phyloP scores from a whole-genome alignment of 257 asterid species.

The Leptodermis oblonga region DNA sequence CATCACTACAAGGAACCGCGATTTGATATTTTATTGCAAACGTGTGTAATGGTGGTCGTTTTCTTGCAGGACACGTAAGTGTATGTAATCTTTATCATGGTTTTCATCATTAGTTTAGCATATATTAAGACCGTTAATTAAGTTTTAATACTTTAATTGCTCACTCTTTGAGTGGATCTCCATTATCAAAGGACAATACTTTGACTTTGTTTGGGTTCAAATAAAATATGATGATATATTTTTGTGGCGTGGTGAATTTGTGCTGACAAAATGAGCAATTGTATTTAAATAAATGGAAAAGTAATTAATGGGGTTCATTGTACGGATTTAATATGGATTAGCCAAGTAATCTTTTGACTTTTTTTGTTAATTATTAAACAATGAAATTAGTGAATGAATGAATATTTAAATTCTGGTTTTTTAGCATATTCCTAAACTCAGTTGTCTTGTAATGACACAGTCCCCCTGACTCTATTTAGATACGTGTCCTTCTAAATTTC shows the following conservation, averaged over 20 bases:
- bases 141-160: background rate
- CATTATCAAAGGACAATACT: background rate
- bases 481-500: background rate
- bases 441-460: background rate
- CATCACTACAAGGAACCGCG: no score
- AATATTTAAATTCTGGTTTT: background rate
- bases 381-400: background rate
- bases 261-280: background rate
- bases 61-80: slow-evolving; percentile 4
- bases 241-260: background rate
- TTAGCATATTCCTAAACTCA: background rate
- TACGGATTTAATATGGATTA: slow-evolving; percentile 6
- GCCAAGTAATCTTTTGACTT: slow-evolving; percentile 5
- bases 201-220: slow-evolving; percentile 3
- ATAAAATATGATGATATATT: background rate
- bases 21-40: background rate
- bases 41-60: background rate
- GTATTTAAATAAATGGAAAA: background rate
- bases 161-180: slow-evolving; percentile 1
- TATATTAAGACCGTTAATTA: background rate
- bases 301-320: background rate
- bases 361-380: no score
- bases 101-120: background rate
- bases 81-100: background rate
- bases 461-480: background rate